A percentile compares a stretch with the other conserved stretches of the same genome.
phyloP scores from a whole-genome alignment of 352 stramenopile species.

The Globisporangium cystogenes region DNA sequence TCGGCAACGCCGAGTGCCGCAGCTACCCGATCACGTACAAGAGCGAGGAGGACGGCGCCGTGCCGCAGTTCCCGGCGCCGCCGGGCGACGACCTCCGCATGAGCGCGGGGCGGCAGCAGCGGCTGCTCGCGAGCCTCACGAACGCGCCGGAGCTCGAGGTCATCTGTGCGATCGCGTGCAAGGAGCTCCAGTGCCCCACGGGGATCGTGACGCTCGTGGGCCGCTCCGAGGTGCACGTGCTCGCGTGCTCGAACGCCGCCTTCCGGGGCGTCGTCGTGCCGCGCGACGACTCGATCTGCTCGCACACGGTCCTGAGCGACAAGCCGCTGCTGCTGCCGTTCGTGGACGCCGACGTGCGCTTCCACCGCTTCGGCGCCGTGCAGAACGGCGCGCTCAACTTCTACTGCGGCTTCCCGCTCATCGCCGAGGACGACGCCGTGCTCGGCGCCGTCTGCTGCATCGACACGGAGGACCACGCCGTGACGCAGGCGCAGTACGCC shows the following conservation, averaged over 20 bases:
- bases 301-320: slow-evolving; percentile 49
- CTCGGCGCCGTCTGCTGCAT: slow-evolving; percentile 56
- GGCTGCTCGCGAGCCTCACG: slow-evolving; percentile 26
- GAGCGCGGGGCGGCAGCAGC: slow-evolving; percentile 26
- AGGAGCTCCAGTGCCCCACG: slow-evolving; percentile 41
- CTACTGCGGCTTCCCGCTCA: slow-evolving; percentile 63
- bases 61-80: slow-evolving; percentile 22
- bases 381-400: slow-evolving; percentile 34
- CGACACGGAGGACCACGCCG: slow-evolving; percentile 28
- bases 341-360: slow-evolving; percentile 55
- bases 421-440: slow-evolving; percentile 21
- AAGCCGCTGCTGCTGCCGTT: slow-evolving; percentile 48
- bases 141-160: slow-evolving; percentile 55
- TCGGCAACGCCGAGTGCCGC: slow-evolving; percentile 22
- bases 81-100: slow-evolving; percentile 32
- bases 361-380: slow-evolving; percentile 31
- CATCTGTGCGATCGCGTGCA: slow-evolving; percentile 46
- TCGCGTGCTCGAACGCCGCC: slow-evolving; percentile 31
- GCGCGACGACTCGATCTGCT: slow-evolving; percentile 49
- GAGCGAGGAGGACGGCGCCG: slow-evolving; percentile 9
- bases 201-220: slow-evolving; percentile 46
- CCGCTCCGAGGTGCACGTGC: slow-evolving; percentile 26
- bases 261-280: slow-evolving; percentile 24
- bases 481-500: slow-evolving; percentile 56
- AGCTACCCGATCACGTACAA: slow-evolving; percentile 26